Base-by-base conservation (phyloP, 805 yeast genomes). In the Komagataella mondaviorum region DNA sequence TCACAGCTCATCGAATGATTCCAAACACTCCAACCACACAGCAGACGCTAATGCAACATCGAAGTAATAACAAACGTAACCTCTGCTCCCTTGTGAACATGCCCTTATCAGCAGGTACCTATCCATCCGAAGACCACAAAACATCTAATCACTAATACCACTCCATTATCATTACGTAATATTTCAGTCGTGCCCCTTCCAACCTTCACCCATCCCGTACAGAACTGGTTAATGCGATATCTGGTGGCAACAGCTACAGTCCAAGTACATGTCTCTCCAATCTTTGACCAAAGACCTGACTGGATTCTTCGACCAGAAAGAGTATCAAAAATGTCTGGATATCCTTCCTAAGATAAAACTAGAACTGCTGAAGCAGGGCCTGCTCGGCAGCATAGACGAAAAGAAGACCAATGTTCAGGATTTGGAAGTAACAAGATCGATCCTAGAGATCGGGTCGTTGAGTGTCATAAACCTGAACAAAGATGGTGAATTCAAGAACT, bases 381-480 rank as follows among this genome's bases (percentile, higher is more conserved):
- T 91, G 47, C 76, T 93, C 53, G 78, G 89, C 23, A 97, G 97
- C 17, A 52, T 67, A 5, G 71, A 67, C 50, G 59, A 65, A 51
- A 65, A 56, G 50, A 66, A 59, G 64, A 55, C 60, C 17, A 75
- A 75, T 52, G 63, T 80, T 43, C 77, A 76, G 53, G 96, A 90
- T 67, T 74, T 89, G 52, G 72, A 76, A 54, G 86, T 88, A 45
- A 81, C 96, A 6, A 81, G 95, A 57, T 80, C 85, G 45, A 85
- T 91, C 46, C 71, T 93, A 49, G 98, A 93, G 65, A 78, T 89
- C 54, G 96, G 96, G 10, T 95, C 96, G 0, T 71, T 91, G 51
- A 77, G 86, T 16, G 77, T 90, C 49, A 80, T 93, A 55, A 83
- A 83, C 57, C 64, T 76, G 46, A 68, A 75, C 43, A 75, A 85